A percentile compares a stretch with the other conserved stretches of the same genome.
Conservation (phyloP, 768 basidiomycete species). For the Neoboletus magnificus region DNA sequence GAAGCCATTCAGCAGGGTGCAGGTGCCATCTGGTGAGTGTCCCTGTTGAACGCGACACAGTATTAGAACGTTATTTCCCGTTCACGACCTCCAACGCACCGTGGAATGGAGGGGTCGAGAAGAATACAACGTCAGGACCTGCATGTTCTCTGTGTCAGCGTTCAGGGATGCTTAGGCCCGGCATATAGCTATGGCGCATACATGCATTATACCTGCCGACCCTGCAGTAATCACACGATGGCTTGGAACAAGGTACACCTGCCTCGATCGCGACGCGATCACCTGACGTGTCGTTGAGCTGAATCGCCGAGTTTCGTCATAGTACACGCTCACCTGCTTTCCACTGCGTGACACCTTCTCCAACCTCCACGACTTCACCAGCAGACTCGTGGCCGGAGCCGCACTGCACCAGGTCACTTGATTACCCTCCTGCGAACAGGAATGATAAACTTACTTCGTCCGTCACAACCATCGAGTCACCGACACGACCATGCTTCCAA, state of each 20-base stretch:
- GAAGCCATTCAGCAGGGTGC: constrained; percentile 66
- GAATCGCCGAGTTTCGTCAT: neutral
- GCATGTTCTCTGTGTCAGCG: neutral
- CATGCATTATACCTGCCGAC: constrained; percentile 67
- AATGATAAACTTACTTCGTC: constrained; percentile 46
- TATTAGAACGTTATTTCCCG: neutral
- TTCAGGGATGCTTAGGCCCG: too few species aligned
- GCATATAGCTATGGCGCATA: constrained; percentile 4
- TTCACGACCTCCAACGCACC: constrained; percentile 33
- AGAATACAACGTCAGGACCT: constrained; percentile 54
- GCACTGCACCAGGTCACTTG: constrained; percentile 37
- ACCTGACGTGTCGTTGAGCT: constrained; percentile 33
- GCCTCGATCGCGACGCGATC: constrained; percentile 70
- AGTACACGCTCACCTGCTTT: constrained; percentile 42
- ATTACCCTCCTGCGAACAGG: neutral
- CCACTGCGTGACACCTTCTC: constrained; percentile 65
- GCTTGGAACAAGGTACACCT: constrained; percentile 63
- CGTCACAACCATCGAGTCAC: constrained; percentile 67
- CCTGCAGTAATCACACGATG: constrained; percentile 58
- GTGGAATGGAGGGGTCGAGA: constrained; percentile 68
- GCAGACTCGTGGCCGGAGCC: constrained; percentile 72
- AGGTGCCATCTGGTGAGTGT: constrained; percentile 65
- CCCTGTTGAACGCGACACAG: constrained; percentile 33
- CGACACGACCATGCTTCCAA: constrained; percentile 67
- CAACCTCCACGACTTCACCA: constrained; percentile 61